phyloP scores from a whole-genome alignment of 768 basidiomycete genomes.

The Tephrocybe sp. region DNA sequence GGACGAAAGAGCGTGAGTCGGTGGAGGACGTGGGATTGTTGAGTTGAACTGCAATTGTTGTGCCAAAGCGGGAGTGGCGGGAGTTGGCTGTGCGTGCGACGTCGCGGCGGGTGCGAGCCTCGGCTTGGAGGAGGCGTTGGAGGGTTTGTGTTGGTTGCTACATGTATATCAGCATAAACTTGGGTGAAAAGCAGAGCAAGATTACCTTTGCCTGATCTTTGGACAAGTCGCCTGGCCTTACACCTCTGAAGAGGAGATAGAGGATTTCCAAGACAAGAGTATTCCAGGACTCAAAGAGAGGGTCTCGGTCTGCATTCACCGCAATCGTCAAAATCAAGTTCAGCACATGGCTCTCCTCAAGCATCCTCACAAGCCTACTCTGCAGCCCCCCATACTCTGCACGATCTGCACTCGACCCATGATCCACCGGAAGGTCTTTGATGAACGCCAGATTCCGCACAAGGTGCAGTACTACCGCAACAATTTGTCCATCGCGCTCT shows the following conservation, averaged over 20 bases:
- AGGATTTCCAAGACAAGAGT: conserved; percentile 90
- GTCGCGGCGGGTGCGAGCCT: conserved; percentile 62
- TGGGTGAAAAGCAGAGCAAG: conserved; percentile 4
- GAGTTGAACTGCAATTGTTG: conserved; percentile 81
- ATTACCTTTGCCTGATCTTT: conserved; percentile 65
- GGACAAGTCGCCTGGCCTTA: conserved; percentile 57
- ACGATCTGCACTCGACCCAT: conserved; percentile 70
- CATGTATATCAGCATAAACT: not conserved
- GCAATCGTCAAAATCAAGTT: conserved; percentile 85
- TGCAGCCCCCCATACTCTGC: conserved; percentile 79
- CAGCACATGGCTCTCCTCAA: conserved; percentile 70
- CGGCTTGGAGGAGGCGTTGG: conserved; percentile 71
- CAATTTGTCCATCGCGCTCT: conserved; percentile 80
- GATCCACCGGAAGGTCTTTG: conserved; percentile 76
- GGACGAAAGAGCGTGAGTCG: conserved; percentile 55
- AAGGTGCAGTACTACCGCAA: conserved; percentile 85
- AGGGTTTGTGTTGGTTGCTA: conserved; percentile 72
- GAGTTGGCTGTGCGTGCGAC: conserved; percentile 56
- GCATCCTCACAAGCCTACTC: conserved; percentile 65
- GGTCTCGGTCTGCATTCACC: conserved; percentile 69
- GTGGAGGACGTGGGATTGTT: conserved; percentile 36
- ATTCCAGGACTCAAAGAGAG: conserved; percentile 84
- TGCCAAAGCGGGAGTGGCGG: conserved; percentile 95
- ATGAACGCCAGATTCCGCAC: conserved; percentile 95
- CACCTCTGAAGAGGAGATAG: conserved; percentile 83